Percentiles rank a stretch among this genome's conserved stretches.
phyloP scores from a whole-genome alignment of 2,329 filamentous ascomycete genomes.

The Lasiodiplodia theobromae region DNA sequence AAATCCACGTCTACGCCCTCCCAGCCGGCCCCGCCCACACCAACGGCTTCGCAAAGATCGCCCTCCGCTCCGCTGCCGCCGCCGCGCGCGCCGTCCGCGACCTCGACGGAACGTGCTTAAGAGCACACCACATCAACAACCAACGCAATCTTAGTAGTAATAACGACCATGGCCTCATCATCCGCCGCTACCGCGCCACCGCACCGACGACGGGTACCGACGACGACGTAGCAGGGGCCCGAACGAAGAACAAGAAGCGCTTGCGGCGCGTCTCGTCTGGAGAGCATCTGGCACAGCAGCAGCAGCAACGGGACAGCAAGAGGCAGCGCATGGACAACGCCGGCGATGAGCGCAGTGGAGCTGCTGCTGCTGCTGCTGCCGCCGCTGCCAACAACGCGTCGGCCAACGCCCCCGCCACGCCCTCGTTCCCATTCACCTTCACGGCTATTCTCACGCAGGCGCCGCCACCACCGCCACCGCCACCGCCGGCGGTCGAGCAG shows the following conservation, averaged over 20 bases:
- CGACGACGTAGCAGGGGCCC: neutral
- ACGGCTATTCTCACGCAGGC: no score
- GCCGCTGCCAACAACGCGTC: neutral
- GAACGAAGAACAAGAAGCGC: neutral
- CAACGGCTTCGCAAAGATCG: conserved; percentile 1
- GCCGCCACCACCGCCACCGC: neutral
- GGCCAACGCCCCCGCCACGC: neutral
- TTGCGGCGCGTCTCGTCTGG: neutral
- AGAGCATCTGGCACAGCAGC: neutral
- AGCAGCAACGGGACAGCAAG: neutral
- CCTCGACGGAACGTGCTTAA: conserved; percentile 2
- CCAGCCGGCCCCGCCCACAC: neutral
- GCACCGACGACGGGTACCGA: no score
- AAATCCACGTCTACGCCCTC: conserved; percentile 18
- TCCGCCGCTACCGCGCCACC: conserved; percentile 5
- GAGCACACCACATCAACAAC: neutral
- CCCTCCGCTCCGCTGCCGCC: neutral
- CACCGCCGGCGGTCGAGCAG: neutral
- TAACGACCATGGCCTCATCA: neutral
- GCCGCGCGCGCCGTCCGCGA: conserved; percentile 1
- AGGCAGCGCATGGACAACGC: neutral
- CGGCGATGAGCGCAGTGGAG: neutral
- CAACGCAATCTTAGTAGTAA: no score
- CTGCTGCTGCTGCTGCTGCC: neutral
- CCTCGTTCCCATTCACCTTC: neutral